These are phyloP conservation scores for Murraya koenigii DNA, from an alignment of 345 rosid genomes.

Conservation along the genomic window DNA sequence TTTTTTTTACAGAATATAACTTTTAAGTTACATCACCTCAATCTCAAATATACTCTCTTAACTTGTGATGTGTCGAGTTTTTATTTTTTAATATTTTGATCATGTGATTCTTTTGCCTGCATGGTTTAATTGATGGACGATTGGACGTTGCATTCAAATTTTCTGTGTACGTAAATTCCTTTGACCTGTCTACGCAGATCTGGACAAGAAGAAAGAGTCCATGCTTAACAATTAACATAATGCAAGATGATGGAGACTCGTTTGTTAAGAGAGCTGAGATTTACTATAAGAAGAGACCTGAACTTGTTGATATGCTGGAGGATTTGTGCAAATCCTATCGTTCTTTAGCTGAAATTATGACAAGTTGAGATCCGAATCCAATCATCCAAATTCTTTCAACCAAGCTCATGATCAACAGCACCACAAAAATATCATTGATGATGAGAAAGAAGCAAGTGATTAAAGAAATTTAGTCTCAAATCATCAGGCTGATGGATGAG, in stretches of 20 bases:
- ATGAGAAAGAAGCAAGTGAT: slow-evolving; percentile 27
- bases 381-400: neutral
- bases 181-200: slow-evolving; percentile 11
- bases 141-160: no score
- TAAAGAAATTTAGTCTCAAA: slow-evolving; percentile 11
- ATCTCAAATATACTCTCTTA: no score
- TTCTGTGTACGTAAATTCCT: no score
- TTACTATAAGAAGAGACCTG: slow-evolving; percentile 25
- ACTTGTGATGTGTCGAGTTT: neutral
- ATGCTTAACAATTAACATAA: slow-evolving; percentile 17
- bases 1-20: no score
- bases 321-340: slow-evolving; percentile 21
- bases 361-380: slow-evolving; percentile 10
- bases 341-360: slow-evolving; percentile 21
- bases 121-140: neutral
- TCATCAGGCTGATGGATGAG: slow-evolving; percentile 17
- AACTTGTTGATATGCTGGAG: slow-evolving; percentile 14
- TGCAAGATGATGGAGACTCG: slow-evolving; percentile 27
- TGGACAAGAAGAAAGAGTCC: slow-evolving; percentile 18
- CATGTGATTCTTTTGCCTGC: neutral
- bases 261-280: slow-evolving; percentile 25
- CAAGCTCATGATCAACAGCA: neutral
- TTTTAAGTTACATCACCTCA: no score
- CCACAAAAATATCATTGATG: no score
- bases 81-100: neutral